A percentile compares a stretch with the other conserved stretches of the same genome.
These are phyloP conservation scores for Liriodendron chinense DNA, from an alignment of 164 flowering plant species.

Conservation along the genomic window DNA sequence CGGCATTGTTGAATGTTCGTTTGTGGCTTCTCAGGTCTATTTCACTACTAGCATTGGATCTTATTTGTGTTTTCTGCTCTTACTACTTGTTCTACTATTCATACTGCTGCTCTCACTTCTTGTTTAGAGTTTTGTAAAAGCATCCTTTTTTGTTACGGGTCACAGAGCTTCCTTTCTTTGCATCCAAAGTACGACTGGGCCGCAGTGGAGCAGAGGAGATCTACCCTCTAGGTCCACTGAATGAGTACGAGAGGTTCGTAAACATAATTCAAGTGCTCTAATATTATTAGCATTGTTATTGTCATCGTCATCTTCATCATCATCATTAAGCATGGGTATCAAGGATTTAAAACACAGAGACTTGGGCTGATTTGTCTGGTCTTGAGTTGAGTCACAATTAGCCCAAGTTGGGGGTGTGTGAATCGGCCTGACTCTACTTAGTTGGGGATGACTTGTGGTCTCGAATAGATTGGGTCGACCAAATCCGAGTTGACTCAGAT, in stretches of 20 bases:
- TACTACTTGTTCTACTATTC: not conserved
- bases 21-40: slow-evolving; percentile 70
- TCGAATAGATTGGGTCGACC: too few species aligned
- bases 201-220: slow-evolving; percentile 84
- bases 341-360: too few species aligned
- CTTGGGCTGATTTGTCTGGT: too few species aligned
- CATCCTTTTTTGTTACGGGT: slow-evolving; percentile 59
- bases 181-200: slow-evolving; percentile 83
- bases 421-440: too few species aligned
- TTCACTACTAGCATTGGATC: not conserved
- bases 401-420: too few species aligned
- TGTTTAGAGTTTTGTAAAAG: too few species aligned
- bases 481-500: too few species aligned
- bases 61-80: not conserved
- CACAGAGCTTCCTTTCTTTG: slow-evolving; percentile 96
- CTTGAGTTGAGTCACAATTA: too few species aligned
- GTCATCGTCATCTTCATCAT: not conserved
- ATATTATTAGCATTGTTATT: not conserved
- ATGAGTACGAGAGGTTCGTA: slow-evolving; percentile 79
- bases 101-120: not conserved
- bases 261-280: not conserved
- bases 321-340: not conserved
- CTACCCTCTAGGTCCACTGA: slow-evolving; percentile 75
- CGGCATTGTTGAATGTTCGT: slow-evolving; percentile 74
- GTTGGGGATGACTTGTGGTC: too few species aligned